Base-by-base conservation (phyloP, 192 early-diverging fungal genomes). In the Fimicolochytrium jonesii region DNA sequence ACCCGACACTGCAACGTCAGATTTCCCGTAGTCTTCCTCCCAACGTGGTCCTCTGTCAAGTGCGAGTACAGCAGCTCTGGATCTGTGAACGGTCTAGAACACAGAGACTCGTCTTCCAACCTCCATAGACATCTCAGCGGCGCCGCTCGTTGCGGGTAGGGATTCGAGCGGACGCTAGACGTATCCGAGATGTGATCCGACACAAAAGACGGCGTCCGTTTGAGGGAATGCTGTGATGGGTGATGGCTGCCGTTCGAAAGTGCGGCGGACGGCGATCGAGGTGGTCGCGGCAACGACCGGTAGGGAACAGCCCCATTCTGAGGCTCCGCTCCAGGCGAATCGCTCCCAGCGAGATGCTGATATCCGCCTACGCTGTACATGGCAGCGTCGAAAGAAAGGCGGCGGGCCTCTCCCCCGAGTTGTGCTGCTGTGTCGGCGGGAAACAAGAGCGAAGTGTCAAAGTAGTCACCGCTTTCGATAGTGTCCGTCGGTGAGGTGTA, bases 11-110 rank as follows among this genome's bases (percentile, higher is more conserved):
- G 81, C 47, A 97, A 80, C 44, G 91, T 92, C 35, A 97, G 77
- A 67, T 95, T 97, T 47, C 87, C 86, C 31, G 84, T 86, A 4
- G 89, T 84, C 70, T 95, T 97, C 48, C 94, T 77, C 2, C 92
- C 94, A 26, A 97, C 86, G 64, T 97, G 94, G 51, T 88, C 87
- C 55, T 90, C 86, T 15, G 85, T 83, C 46, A 97, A 79, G 67
- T 97, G 94, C 34, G 68, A 61, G 58, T 93, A 97, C 34, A 97
- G 86, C n/a, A 72, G 56, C 65, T 95, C 91, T 5, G 92, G 68
- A 25, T 75, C 64, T 10, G 46, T 42, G 26, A 67, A 72, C 0
- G 43, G 51, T 29, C 28, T 45, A 32, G 15, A 22, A 31, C 62
- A 64, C 18, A 64, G 33, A 3, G 39, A 22, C n/a, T 35, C 39